Base-by-base conservation (phyloP, 805 yeast genomes). In the Ogataea parapolymorpha region DNA sequence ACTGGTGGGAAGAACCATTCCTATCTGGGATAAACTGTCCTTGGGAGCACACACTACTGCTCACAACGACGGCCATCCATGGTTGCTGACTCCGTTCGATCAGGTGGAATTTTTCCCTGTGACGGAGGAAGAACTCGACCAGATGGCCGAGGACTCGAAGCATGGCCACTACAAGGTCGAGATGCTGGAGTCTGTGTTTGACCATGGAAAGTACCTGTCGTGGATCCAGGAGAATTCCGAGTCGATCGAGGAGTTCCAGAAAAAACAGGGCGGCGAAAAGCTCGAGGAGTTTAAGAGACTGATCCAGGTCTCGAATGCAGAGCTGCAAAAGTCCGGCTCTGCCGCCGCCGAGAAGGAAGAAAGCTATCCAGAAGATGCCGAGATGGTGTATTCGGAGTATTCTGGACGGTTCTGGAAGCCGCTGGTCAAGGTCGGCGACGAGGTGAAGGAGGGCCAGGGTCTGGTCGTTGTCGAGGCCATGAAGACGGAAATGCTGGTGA, bases 361-460 rank as follows among this genome's bases (percentile, higher is more conserved):
- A 37, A 69, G 71, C 43, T 85, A 77, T 57, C 79, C 86, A 23
- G 96, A 87, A 37, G 77, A 73, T 56, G 93, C 96, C 6, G 86
- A 80, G 56, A 59, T 85, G 69, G 86, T 90, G 14, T 90, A 90
- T 60, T 89, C 97, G 16, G 97, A 93, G 62, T 93, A 80, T 61
- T 85, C 96, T n/a, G 99, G 98, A 41, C 75, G 98, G 53, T 89
- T 85, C 74, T 91, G 99, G 99, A 91, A 93, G 65, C 79, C 95
- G 1, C 67, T 89, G 50, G 95, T 84, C 22, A 66, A 72, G 42
- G 90, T 75, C 33, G 96, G 96, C 17, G 93, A 85, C 54, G 65
- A 50, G 5, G 95, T 91, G 20, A 66, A 70, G 38, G 74, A 67
- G 34, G 95, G 90, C 25, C 91, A 87, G 54, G 88, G 88, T 4